phyloP scores from a whole-genome alignment of 768 basidiomycete genomes.

The Lentinula boryana region DNA sequence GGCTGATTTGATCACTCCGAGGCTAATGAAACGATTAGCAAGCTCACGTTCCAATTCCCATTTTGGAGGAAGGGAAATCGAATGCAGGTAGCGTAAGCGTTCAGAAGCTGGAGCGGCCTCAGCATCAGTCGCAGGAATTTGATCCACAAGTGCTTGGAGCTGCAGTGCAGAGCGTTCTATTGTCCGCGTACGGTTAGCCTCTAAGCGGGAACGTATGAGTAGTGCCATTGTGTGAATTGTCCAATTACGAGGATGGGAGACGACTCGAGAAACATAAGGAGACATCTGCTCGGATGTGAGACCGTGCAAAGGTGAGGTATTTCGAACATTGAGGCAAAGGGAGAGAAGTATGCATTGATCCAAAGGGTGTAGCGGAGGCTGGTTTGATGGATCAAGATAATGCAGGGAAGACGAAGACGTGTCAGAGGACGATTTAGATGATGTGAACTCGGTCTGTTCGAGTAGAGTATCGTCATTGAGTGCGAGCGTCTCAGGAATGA shows the following conservation, averaged over 20 bases:
- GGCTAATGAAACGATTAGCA: slow-evolving; percentile 70
- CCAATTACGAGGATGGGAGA: slow-evolving; percentile 91
- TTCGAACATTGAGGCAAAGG: slow-evolving; percentile 85
- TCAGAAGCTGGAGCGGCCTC: slow-evolving; percentile 41
- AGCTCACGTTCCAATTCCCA: slow-evolving; percentile 96
- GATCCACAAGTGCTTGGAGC: slow-evolving; percentile 92
- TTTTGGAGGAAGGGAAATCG: slow-evolving; percentile 76
- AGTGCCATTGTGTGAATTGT: slow-evolving; percentile 95
- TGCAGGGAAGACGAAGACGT: slow-evolving; percentile 37
- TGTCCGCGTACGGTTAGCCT: slow-evolving; percentile 83
- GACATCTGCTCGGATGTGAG: slow-evolving; percentile 90
- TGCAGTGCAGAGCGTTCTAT: slow-evolving; percentile 91
- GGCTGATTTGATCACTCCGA: slow-evolving; percentile 88
- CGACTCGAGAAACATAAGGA: slow-evolving; percentile 85
- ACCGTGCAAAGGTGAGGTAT: slow-evolving; percentile 85
- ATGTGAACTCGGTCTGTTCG: slow-evolving; percentile 89
- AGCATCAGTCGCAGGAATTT: slow-evolving; percentile 89
- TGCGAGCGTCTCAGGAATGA: slow-evolving; percentile 70
- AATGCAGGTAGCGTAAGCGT: slow-evolving; percentile 75
- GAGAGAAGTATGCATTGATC: slow-evolving; percentile 92
- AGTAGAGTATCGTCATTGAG: slow-evolving; percentile 96
- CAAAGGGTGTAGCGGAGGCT: slow-evolving; percentile 85
- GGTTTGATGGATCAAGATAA: slow-evolving; percentile 77
- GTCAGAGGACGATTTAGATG: slow-evolving; percentile 46
- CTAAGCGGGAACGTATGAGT: slow-evolving; percentile 86